Base-by-base conservation (phyloP, 2,329 filamentous ascomycete genomes). In the Trichoderma simmonsii region DNA sequence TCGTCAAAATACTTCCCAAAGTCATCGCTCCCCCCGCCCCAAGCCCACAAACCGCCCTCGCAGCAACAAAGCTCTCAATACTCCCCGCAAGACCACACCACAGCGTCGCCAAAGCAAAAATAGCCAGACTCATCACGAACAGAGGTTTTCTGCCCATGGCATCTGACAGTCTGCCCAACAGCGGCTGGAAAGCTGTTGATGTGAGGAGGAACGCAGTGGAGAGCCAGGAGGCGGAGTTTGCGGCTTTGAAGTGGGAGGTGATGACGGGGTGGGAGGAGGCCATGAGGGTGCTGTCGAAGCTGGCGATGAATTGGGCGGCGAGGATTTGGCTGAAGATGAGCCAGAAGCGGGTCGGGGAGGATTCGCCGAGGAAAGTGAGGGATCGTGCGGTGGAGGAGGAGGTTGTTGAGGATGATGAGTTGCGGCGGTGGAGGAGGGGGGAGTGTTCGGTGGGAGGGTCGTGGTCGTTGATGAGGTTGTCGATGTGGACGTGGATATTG, bases 201-300 rank as follows among this genome's bases (percentile, higher is more conserved):
- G 93, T 94, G 48, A 96, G 85, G 43, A 95, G 81, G 75, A 94
- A 95, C 0, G 92, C 89, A 0, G 93, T 95, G 2, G 92, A 94
- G 5, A 95, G 85, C 93, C 93, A 96, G 2, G 92, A 94, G 3
- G 93, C 93, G 61, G 89, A 89, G 79, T 95, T 94, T 36, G 92
- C 92, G 63, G 91, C 88, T 73, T 90, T 84, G 80, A 95, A 95
- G 79, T 95, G 90, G 0, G 92, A 94, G 0, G 92, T 94, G 73
- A 95, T 94, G 71, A 93, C 91, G 0, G 93, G 92, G 79, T 96
- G 93, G 56, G 88, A 91, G 3, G 92, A 93, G 5, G 92, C 92
- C 92, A 95, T 94, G 75, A 95, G 87, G 4, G 92, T 95, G 12
- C 88, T 87, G 82, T 95, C 93, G 77, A 95, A 95, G 78, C 85